These are phyloP conservation scores for Corymbia citriodora DNA, from an alignment of 441 rosid species.

Conservation along the genomic window DNA sequence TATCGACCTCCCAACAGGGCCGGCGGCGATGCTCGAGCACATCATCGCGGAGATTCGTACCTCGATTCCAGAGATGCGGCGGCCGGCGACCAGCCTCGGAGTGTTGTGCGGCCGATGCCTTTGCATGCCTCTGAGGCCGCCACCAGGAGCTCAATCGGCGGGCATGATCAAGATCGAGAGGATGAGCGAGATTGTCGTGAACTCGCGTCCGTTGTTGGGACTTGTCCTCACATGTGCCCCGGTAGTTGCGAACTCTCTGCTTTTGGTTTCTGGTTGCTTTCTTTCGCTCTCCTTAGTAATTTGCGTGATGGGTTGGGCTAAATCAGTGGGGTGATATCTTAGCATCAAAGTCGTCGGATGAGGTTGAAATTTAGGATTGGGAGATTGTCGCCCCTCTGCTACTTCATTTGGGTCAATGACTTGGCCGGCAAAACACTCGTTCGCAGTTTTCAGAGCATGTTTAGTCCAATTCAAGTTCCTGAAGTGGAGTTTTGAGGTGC, in stretches of 20 bases:
- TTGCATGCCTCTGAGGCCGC: neutral
- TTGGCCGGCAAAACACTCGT: neutral
- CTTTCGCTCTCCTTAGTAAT: neutral
- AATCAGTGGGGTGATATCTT: neutral
- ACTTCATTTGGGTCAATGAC: neutral
- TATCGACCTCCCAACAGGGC: neutral
- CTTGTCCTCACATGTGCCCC: slow-evolving; percentile 87
- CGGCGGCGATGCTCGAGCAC: neutral
- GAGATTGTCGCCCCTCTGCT: neutral
- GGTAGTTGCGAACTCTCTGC: slow-evolving; percentile 28
- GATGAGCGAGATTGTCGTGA: slow-evolving; percentile 11
- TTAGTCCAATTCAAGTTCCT: neutral
- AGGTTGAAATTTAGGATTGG: neutral
- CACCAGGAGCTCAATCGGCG: neutral
- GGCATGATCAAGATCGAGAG: neutral
- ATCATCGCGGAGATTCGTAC: neutral
- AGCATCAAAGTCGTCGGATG: neutral
- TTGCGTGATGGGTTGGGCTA: neutral
- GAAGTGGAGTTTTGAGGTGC: neutral
- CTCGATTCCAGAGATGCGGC: neutral
- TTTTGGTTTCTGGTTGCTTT: neutral
- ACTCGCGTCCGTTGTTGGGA: slow-evolving; percentile 37
- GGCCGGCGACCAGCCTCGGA: neutral
- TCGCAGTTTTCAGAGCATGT: neutral
- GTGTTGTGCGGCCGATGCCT: neutral